Base-by-base conservation (phyloP, 495 filamentous ascomycete genomes). In the Aspergillus hancockii region DNA sequence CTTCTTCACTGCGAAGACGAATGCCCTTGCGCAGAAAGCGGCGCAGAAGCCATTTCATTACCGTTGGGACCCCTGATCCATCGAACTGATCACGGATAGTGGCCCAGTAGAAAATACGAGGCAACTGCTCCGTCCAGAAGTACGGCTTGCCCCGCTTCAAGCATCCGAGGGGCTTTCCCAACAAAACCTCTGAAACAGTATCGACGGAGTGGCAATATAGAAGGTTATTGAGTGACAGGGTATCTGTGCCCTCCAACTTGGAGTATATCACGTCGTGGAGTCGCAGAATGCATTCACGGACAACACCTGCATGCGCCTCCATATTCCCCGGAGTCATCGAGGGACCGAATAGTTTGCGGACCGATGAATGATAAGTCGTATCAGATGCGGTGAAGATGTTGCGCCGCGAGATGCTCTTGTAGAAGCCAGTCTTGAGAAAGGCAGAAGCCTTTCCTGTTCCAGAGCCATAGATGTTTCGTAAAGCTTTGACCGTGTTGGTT, bases 71-170 rank as follows among this genome's bases (percentile, higher is more conserved):
- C 2, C 67, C 67, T 1, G 67, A 69, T 0, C 67, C 67, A 14
- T 64, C 31, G 50, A 69, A 69, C 41, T 69, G 67, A 25, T 67
- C 62, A 0, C 67, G 61, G 25, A 69, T 58, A 5, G 67, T 69
- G 1, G 64, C 64, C 67, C 67, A 69, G 64, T 61, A 69, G 60
- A 69, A 69, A 53, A 69, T 69, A 0, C 67, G 61, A 21, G 64
- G 64, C 10, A 69, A 60, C 34, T 67, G 64, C 45, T 64, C 67
- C 6, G 67, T 69, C 67, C 67, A 69, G 55, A 69, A 69, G 23
- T 65, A 63, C 4, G 67, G 64, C 46, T 59, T 59, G 49, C 66
- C 67, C 25, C 67, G 36, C 30, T 69, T 55, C 28, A 69, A 47
- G 28, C 67, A 69, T 0, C 64, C 67, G 19, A 69, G 55, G 0